phyloP scores from a whole-genome alignment of 306 rosid genomes.

The Mimosa pudica region DNA sequence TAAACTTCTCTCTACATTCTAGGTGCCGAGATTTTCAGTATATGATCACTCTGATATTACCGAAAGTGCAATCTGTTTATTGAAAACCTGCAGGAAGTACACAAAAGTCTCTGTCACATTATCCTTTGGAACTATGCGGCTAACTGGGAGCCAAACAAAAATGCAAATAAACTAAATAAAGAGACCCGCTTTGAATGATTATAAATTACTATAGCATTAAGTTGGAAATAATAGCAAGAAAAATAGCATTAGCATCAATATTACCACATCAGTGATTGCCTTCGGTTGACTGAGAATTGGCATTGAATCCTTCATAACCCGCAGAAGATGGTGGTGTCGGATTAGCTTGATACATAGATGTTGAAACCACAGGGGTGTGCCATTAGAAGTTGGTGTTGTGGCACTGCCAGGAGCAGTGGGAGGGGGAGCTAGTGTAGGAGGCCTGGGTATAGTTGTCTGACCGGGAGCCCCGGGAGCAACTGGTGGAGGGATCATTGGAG shows the following conservation, averaged over 20 bases:
- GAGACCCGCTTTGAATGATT: neutral
- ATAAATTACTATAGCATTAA: slow-evolving; percentile 8
- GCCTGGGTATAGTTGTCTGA: slow-evolving; percentile 44
- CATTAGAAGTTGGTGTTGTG: slow-evolving; percentile 45
- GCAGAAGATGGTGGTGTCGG: slow-evolving; percentile 39
- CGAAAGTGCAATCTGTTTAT: neutral
- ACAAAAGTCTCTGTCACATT: neutral
- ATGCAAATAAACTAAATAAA: neutral
- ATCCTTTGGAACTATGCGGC: neutral
- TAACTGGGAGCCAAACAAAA: neutral
- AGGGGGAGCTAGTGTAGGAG: slow-evolving; percentile 50
- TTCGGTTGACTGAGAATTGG: slow-evolving; percentile 48
- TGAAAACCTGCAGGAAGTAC: neutral
- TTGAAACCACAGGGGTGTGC: slow-evolving; percentile 47
- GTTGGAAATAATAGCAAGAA: neutral
- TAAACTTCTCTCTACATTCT: neutral
- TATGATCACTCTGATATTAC: neutral
- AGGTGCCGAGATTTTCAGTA: slow-evolving; percentile 4
- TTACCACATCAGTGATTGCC: slow-evolving; percentile 41
- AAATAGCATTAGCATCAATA: neutral
- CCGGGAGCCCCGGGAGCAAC: slow-evolving; percentile 48
- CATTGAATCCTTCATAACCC: slow-evolving; percentile 47
- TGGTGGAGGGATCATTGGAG: slow-evolving; percentile 50
- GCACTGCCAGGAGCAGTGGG: slow-evolving; percentile 49
- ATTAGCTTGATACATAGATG: slow-evolving; percentile 50